A percentile compares a stretch with the other conserved stretches of the same genome.
phyloP scores from a whole-genome alignment of 176 grass and related monocot species.

The Oryza australiensis region DNA sequence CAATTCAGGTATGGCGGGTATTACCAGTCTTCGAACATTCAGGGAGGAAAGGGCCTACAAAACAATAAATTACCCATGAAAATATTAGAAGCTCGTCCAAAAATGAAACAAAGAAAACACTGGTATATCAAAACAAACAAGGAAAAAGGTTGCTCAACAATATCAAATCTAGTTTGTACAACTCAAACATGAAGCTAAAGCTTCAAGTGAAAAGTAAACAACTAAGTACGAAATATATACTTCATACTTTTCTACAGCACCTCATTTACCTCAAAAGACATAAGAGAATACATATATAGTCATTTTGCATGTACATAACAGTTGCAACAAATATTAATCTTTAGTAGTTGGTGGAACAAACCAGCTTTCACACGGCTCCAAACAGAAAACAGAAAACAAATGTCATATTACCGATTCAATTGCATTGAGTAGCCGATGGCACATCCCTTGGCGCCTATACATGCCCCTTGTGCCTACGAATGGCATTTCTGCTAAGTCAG shows the following conservation, averaged over 20 bases:
- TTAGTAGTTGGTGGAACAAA: neutral
- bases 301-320: slow-evolving; percentile 4
- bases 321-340: neutral
- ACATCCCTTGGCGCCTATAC: slow-evolving; percentile 94
- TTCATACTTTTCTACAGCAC: neutral
- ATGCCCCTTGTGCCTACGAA: slow-evolving; percentile 90
- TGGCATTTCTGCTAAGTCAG: slow-evolving; percentile 90
- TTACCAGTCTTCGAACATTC: slow-evolving; percentile 71
- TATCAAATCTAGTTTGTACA: neutral
- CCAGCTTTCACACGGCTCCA: neutral
- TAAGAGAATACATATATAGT: slow-evolving; percentile 15
- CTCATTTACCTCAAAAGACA: slow-evolving; percentile 2
- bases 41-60: slow-evolving; percentile 73
- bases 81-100: slow-evolving; percentile 26
- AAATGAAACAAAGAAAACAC: slow-evolving; percentile 17
- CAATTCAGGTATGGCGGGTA: slow-evolving; percentile 85
- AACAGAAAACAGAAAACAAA: slow-evolving; percentile 32
- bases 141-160: slow-evolving; percentile 23
- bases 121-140: slow-evolving; percentile 21
- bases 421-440: slow-evolving; percentile 66
- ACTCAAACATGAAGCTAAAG: slow-evolving; percentile 29
- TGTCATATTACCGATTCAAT: slow-evolving; percentile 77
- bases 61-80: slow-evolving; percentile 45
- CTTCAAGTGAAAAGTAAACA: slow-evolving; percentile 9
- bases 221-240: neutral